These are phyloP conservation scores for Paracorniculantispora psalliotae DNA, from an alignment of 2,329 filamentous ascomycete species.

Conservation along the genomic window DNA sequence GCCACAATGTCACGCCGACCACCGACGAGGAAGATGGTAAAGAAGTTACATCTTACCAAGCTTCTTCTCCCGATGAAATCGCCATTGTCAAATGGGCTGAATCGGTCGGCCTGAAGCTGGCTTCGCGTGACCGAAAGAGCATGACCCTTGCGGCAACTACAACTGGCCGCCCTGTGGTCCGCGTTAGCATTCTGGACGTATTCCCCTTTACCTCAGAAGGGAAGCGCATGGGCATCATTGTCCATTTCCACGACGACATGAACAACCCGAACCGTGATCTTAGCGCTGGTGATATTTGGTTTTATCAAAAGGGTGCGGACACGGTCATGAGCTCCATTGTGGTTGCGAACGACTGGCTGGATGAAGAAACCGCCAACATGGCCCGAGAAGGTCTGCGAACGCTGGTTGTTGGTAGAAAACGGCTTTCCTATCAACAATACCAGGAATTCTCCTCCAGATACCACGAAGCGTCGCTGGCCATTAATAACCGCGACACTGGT, in stretches of 20 bases:
- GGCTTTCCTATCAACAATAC: constrained; percentile 73
- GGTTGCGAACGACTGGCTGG: constrained; percentile 93
- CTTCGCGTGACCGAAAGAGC: constrained; percentile 78
- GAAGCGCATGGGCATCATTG: constrained; percentile 96
- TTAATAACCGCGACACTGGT: constrained; percentile 72
- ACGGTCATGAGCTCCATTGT: constrained; percentile 98
- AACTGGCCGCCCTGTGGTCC: constrained; percentile 69
- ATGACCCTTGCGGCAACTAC: constrained; percentile 78
- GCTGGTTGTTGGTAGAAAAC: constrained; percentile 89
- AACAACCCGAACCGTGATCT: constrained; percentile 45
- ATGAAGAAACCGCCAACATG: constrained; percentile 99
- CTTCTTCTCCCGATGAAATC: constrained; percentile 95
- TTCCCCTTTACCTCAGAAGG: constrained; percentile 98
- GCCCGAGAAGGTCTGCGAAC: constrained; percentile 92
- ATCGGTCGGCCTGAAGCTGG: constrained; percentile 77
- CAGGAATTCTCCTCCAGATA: constrained; percentile 71
- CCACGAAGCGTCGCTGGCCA: constrained; percentile 72
- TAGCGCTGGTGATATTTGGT: constrained; percentile 80
- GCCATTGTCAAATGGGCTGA: constrained; percentile 97
- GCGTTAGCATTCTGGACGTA: constrained; percentile 83
- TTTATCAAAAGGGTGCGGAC: constrained; percentile 97
- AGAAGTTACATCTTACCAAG: constrained; percentile 81
- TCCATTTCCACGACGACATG: constrained; percentile 66
- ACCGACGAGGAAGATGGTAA: constrained; percentile 73
- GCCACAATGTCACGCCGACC: constrained; percentile 91